Evolutionary conservation across 768 basidiomycete species (phyloP).

Genomic region (Mycena floridula): DNA sequence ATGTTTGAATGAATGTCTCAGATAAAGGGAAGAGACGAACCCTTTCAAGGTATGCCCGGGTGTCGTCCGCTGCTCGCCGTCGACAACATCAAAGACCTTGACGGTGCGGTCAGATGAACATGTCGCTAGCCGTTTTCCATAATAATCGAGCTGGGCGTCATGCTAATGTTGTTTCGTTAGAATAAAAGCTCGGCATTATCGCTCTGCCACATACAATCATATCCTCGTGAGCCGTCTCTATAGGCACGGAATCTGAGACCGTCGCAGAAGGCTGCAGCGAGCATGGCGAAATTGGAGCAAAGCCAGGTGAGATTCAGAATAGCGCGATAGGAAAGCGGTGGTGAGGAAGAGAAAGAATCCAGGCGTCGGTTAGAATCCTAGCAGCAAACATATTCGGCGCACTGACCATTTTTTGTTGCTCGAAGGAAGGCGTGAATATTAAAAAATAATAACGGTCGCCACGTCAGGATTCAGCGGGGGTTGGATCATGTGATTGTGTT

Average conservation of each 20-base stretch:
- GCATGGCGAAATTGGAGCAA: too few relatives aligned
- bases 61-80: constrained; percentile 71
- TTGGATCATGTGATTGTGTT: too few relatives aligned
- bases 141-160: constrained; percentile 97
- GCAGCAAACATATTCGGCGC: too few relatives aligned
- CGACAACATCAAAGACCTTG: constrained; percentile 90
- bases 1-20: neutral
- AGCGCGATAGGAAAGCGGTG: too few relatives aligned
- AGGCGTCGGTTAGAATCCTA: too few relatives aligned
- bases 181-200: constrained; percentile 1
- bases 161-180: constrained; percentile 48
- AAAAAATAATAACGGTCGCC: too few relatives aligned
- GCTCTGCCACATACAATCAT: constrained; percentile 75
- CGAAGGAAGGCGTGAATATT: too few relatives aligned
- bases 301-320: too few relatives aligned
- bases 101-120: constrained; percentile 95
- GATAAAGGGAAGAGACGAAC: constrained; percentile 31
- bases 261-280: constrained; percentile 46
- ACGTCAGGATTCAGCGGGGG: too few relatives aligned
- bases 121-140: constrained; percentile 93
- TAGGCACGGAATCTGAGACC: constrained; percentile 66
- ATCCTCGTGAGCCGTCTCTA: constrained; percentile 96
- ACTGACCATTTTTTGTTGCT: too few relatives aligned
- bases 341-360: too few relatives aligned
- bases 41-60: constrained; percentile 72